These are phyloP conservation scores for Pneumocystis carinii DNA, from an alignment of 1,139 yeast species.

Conservation along the genomic window DNA sequence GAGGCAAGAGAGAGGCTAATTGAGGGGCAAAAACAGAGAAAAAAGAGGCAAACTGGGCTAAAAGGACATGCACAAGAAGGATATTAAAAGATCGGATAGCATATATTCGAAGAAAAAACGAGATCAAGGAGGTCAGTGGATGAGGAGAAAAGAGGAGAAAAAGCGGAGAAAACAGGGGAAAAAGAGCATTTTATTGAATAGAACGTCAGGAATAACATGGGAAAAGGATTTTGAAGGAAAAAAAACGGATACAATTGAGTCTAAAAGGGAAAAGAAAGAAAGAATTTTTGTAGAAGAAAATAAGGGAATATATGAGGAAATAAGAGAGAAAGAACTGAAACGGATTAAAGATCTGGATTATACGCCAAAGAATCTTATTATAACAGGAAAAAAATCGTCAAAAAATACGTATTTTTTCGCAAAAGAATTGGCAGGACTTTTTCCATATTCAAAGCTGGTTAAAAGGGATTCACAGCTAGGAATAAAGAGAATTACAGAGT, in stretches of 20 bases:
- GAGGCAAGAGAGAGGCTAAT: too few relatives aligned
- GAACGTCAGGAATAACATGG: neutral
- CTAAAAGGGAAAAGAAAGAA: constrained; percentile 80
- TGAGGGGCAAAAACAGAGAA: too few relatives aligned
- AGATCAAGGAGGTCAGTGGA: too few relatives aligned
- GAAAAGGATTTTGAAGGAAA: constrained; percentile 38
- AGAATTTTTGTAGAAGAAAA: constrained; percentile 36
- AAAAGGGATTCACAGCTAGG: constrained; percentile 73
- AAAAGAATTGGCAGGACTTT: constrained; percentile 63
- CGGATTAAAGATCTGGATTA: constrained; percentile 43
- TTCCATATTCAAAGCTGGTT: constrained; percentile 75
- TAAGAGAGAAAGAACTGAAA: constrained; percentile 63
- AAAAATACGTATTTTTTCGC: constrained; percentile 85
- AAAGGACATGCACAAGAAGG: too few relatives aligned
- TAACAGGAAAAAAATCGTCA: constrained; percentile 76
- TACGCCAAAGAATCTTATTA: constrained; percentile 70
- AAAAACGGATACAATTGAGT: constrained; percentile 77
- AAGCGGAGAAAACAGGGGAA: neutral
- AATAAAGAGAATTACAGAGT: constrained; percentile 73
- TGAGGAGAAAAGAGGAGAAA: too few relatives aligned
- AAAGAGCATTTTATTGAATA: neutral
- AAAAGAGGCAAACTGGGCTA: too few relatives aligned
- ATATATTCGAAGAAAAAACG: too few relatives aligned
- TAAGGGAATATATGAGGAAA: constrained; percentile 26
- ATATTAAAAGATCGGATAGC: too few relatives aligned